Percentiles rank a stretch among this genome's conserved stretches.
These are phyloP conservation scores for Russula emetica DNA, from an alignment of 768 basidiomycete genomes.

Conservation along the genomic window DNA sequence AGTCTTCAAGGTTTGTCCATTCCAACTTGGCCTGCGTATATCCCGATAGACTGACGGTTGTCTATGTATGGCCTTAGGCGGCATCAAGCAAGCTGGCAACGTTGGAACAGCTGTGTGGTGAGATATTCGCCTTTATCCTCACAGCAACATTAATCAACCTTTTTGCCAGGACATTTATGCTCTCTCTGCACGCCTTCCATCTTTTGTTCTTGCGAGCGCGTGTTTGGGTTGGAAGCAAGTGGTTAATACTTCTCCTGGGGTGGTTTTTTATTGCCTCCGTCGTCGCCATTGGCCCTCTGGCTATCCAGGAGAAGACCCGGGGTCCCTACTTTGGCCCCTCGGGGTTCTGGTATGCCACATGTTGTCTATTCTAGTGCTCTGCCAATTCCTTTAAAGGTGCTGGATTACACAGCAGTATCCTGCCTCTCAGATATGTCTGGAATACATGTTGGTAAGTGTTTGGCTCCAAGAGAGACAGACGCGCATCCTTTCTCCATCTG, in stretches of 20 bases:
- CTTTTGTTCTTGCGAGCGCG: conserved; percentile 41
- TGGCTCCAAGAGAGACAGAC: neutral
- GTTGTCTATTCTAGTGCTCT: neutral
- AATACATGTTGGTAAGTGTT: conserved; percentile 43
- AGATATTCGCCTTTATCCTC: conserved; percentile 1
- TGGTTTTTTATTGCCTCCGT: conserved; percentile 38
- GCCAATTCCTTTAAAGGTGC: conserved; percentile 34
- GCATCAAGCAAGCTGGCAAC: conserved; percentile 43
- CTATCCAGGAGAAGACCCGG: conserved; percentile 34
- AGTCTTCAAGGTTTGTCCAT: conserved; percentile 30
- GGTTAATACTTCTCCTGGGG: conserved; percentile 33
- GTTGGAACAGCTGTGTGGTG: conserved; percentile 44
- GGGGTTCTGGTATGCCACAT: conserved; percentile 39
- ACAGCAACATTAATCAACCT: conserved; percentile 29
- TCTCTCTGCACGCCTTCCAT: conserved; percentile 36
- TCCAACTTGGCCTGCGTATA: neutral
- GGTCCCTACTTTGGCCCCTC: conserved; percentile 46
- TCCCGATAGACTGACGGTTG: neutral
- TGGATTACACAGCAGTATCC: conserved; percentile 45
- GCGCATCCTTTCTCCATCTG: neutral
- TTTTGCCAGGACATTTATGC: conserved; percentile 34
- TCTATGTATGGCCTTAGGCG: conserved; percentile 29
- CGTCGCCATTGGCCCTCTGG: conserved; percentile 39
- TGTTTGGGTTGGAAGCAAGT: conserved; percentile 29
- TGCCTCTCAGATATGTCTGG: conserved; percentile 37